phyloP scores from a whole-genome alignment of 169 alveolate genomes.

The Eimeria mitis region DNA sequence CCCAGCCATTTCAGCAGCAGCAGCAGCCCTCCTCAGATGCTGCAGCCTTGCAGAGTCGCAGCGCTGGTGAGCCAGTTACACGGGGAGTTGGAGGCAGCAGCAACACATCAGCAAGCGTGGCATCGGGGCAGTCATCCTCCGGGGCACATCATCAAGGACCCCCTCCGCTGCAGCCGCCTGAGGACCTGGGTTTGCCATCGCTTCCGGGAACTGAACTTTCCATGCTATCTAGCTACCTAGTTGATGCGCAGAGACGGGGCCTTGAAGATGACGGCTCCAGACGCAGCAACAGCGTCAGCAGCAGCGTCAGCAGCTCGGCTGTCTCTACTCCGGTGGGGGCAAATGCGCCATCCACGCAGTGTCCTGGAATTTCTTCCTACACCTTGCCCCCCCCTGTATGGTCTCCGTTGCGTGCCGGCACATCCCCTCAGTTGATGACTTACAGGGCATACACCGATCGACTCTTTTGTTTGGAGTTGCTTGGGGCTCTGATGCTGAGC shows the following conservation, averaged over 20 bases:
- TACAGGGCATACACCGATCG: slow-evolving; percentile 63
- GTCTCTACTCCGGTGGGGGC: slow-evolving; percentile 36
- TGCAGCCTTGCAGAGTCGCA: slow-evolving; percentile 28
- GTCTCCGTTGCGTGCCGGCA: slow-evolving; percentile 58
- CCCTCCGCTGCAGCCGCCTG: slow-evolving; percentile 54
- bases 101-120: neutral
- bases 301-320: slow-evolving; percentile 48
- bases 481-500: slow-evolving; percentile 52
- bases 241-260: slow-evolving; percentile 15
- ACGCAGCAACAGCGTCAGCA: slow-evolving; percentile 24
- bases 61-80: slow-evolving; percentile 7
- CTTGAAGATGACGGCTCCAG: slow-evolving; percentile 31
- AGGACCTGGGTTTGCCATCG: slow-evolving; percentile 10
- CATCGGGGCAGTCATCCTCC: neutral
- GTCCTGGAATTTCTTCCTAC: neutral
- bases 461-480: slow-evolving; percentile 41
- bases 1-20: slow-evolving; percentile 48
- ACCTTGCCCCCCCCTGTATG: slow-evolving; percentile 54
- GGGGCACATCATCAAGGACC: slow-evolving; percentile 30
- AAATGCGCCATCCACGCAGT: neutral
- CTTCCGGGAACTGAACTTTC: slow-evolving; percentile 33
- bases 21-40: slow-evolving; percentile 35
- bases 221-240: slow-evolving; percentile 45
- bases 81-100: slow-evolving; percentile 23
- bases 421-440: slow-evolving; percentile 38